Evolutionary conservation across 495 filamentous ascomycete species (phyloP).

Genomic region (Umbilicaria muhlenbergii): DNA sequence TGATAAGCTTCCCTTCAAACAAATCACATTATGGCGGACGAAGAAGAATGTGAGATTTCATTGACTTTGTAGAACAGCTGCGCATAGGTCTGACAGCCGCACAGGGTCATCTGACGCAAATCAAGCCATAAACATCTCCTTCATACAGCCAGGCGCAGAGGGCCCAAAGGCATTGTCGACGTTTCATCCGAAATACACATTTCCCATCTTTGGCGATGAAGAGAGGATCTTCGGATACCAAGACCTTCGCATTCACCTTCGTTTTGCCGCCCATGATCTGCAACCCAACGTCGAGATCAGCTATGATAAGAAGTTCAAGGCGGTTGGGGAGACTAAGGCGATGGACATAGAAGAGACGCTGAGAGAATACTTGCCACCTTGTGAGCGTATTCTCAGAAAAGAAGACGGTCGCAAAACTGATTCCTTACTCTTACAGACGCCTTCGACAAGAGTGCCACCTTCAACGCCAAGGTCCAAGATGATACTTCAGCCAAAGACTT

Average conservation of each 20-base stretch:
- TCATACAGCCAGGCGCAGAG: constrained; percentile 41
- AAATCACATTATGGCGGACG: constrained; percentile 23
- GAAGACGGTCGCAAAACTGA: not conserved
- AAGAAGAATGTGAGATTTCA: constrained; percentile 33
- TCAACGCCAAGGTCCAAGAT: constrained; percentile 39
- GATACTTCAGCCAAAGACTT: constrained; percentile 39
- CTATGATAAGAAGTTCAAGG: constrained; percentile 57
- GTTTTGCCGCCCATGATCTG: constrained; percentile 69
- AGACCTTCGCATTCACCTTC: constrained; percentile 55
- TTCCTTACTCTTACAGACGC: constrained; percentile 31
- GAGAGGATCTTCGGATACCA: constrained; percentile 87
- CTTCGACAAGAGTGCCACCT: constrained; percentile 43
- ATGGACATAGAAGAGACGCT: constrained; percentile 50
- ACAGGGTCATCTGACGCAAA: constrained; percentile 63
- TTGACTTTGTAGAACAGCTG: not conserved
- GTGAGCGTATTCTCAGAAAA: constrained; percentile 24
- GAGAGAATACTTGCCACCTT: constrained; percentile 49
- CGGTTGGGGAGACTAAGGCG: constrained; percentile 54
- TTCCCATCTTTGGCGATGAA: constrained; percentile 79
- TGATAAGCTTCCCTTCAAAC: not conserved
- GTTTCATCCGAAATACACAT: constrained; percentile 80
- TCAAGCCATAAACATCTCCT: constrained; percentile 53
- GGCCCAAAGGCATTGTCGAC: constrained; percentile 40
- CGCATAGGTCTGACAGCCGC: constrained; percentile 6
- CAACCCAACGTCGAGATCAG: constrained; percentile 56